A percentile compares a stretch with the other conserved stretches of the same genome.
phyloP scores from a whole-genome alignment of 2,329 filamentous ascomycete genomes.

The Verticillium klebahnii region DNA sequence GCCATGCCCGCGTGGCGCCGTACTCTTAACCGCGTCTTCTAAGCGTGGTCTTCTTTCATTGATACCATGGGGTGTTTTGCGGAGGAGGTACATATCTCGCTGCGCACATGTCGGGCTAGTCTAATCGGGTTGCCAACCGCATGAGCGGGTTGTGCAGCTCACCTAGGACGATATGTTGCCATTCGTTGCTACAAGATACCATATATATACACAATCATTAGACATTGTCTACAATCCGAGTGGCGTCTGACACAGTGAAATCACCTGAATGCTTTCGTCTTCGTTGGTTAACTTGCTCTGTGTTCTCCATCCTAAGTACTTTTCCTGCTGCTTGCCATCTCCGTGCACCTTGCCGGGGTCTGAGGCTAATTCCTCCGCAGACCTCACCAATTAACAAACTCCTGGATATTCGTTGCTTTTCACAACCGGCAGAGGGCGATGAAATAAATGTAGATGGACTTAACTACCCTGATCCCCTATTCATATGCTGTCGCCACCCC shows the following conservation, averaged over 20 bases:
- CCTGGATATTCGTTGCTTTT: no score
- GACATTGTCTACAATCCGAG: not conserved
- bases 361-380: no score
- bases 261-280: no score
- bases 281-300: no score
- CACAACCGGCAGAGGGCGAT: not conserved
- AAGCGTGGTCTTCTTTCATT: slow-evolving; percentile 6
- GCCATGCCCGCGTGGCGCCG: slow-evolving; percentile 48
- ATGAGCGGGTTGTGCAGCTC: not conserved
- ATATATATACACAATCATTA: not conserved
- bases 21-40: slow-evolving; percentile 31
- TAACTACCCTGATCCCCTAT: not conserved
- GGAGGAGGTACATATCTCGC: not conserved
- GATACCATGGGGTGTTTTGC: not conserved
- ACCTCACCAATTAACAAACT: no score
- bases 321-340: no score
- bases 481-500: not conserved
- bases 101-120: not conserved
- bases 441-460: not conserved
- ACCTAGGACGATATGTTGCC: not conserved
- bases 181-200: slow-evolving; percentile 1
- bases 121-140: not conserved
- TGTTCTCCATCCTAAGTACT: no score
- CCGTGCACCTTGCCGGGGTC: no score
- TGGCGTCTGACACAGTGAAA: no score